Base-by-base conservation (phyloP, 768 basidiomycete genomes). In the Kwoniella sp. region DNA sequence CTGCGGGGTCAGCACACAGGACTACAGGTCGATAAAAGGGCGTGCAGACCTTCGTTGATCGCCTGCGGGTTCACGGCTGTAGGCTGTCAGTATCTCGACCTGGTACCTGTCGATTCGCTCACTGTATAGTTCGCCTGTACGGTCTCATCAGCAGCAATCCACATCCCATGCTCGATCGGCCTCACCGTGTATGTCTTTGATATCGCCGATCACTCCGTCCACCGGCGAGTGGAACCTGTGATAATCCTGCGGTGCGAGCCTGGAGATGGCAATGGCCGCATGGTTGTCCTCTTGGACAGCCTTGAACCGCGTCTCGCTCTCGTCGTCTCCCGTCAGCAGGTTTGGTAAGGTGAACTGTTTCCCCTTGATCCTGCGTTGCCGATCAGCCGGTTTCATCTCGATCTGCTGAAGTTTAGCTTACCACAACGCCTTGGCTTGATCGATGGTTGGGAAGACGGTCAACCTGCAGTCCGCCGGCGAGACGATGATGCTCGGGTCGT, bases 231-330 rank as follows among this genome's bases (percentile, higher is more conserved):
- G 86, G 79, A 85, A 88, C 12, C 87, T 82, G 66, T 89, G 87
- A 62, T 88, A 88, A 67, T 89, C 87, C 8, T 83, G 79, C 0
- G 87, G 88, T 0, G 88, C 87, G 15, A 89, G 81, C 45, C 87
- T 78, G 72, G 86, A 84, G 51, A 85, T 81, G 0, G 85, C 85
- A 1, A 88, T 65, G 20, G 65, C 41, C 6, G 73, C 71, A 5
- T 55, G 42, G 0, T 29, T 14, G 29, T 71, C 71, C 4, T 56
- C 53, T 20, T 53, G 46, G 6, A 68, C 54, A 2, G 79, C 76
- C 23, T 73, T 56, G 0, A 80, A 78, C 1, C 82, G 74, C 39
- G 74, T 67, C 0, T 65, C 64, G 36, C 56, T 40, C 15, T 39
- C 39, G 26, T 66, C 64, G 7, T 77, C 71, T 17, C 76, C 72